Conservation (phyloP, 2,329 filamentous ascomycete genomes). For the Colletotrichum salicis region DNA sequence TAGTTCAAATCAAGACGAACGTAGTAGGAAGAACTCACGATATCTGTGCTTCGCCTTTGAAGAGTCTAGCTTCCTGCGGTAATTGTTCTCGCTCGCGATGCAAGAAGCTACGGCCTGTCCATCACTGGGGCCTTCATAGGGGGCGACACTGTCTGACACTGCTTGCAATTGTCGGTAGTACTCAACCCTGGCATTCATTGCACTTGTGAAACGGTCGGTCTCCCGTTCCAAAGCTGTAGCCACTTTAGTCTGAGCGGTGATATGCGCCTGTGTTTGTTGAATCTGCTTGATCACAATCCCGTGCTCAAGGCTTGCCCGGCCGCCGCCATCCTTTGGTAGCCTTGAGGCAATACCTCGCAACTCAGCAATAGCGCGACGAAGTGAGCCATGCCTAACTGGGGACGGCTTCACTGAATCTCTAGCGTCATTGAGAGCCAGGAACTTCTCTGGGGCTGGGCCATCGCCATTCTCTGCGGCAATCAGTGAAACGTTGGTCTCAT, state of each 20-base stretch:
- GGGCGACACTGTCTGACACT: slow-evolving; percentile 87
- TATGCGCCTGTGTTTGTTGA: slow-evolving; percentile 65
- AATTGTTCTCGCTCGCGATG: slow-evolving; percentile 58
- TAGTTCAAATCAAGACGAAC: background rate
- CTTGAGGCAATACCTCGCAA: slow-evolving; percentile 74
- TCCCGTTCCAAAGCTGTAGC: slow-evolving; percentile 70
- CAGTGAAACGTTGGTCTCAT: slow-evolving; percentile 75
- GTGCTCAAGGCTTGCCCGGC: slow-evolving; percentile 63
- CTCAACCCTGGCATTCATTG: slow-evolving; percentile 87
- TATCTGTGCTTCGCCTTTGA: slow-evolving; percentile 82
- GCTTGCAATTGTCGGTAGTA: slow-evolving; percentile 92
- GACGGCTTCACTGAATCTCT: slow-evolving; percentile 61
- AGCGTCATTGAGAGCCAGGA: slow-evolving; percentile 61
- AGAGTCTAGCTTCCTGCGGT: slow-evolving; percentile 68
- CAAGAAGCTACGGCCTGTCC: slow-evolving; percentile 58
- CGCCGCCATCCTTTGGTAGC: slow-evolving; percentile 63
- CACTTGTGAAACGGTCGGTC: slow-evolving; percentile 77
- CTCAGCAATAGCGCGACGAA: slow-evolving; percentile 77
- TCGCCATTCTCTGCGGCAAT: slow-evolving; percentile 69
- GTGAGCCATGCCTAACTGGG: slow-evolving; percentile 63
- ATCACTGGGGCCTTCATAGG: slow-evolving; percentile 73
- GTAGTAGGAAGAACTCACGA: slow-evolving; percentile 50
- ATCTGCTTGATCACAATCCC: slow-evolving; percentile 73
- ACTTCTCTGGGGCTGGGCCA: slow-evolving; percentile 76
- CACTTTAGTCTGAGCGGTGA: slow-evolving; percentile 63